Evolutionary conservation across 345 rosid genomes (phyloP).

Genomic region (Populus euphratica): DNA sequence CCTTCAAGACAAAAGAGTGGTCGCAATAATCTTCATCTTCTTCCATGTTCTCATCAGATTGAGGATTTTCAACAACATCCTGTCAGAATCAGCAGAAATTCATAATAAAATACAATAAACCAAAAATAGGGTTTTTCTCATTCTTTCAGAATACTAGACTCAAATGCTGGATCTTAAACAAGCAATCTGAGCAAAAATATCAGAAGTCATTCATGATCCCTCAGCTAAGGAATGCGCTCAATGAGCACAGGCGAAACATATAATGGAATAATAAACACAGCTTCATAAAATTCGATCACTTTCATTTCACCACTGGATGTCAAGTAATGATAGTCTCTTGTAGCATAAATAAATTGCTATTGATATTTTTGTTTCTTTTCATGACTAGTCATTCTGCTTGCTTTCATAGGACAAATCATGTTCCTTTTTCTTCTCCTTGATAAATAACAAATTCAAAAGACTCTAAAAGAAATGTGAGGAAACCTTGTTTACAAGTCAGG

Average conservation of each 20-base stretch:
- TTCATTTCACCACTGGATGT: not conserved
- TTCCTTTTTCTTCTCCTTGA: not conserved
- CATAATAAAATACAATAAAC: conserved; percentile 5
- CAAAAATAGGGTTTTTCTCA: not conserved
- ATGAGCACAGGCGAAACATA: not conserved
- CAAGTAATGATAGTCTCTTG: not conserved
- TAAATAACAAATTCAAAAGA: not conserved
- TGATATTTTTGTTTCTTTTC: not conserved
- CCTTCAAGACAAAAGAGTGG: conserved; percentile 74
- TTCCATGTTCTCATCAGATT: conserved; percentile 36
- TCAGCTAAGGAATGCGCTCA: not conserved
- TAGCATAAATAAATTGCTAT: not conserved
- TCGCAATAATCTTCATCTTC: conserved; percentile 65
- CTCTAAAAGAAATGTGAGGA: not conserved
- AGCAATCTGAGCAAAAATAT: not conserved
- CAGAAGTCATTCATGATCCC: not conserved
- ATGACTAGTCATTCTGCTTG: not conserved
- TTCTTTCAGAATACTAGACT: not conserved
- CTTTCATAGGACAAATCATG: not conserved
- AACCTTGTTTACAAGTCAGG: not conserved
- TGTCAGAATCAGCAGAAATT: conserved; percentile 26
- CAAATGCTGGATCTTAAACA: not conserved
- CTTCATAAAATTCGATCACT: not conserved
- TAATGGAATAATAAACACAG: not conserved
- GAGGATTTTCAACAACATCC: conserved; percentile 48